Evolutionary conservation across 768 basidiomycete species (phyloP), one percentile per base, ranked within the genome.

Genomic region (Kwoniella europaea): DNA sequence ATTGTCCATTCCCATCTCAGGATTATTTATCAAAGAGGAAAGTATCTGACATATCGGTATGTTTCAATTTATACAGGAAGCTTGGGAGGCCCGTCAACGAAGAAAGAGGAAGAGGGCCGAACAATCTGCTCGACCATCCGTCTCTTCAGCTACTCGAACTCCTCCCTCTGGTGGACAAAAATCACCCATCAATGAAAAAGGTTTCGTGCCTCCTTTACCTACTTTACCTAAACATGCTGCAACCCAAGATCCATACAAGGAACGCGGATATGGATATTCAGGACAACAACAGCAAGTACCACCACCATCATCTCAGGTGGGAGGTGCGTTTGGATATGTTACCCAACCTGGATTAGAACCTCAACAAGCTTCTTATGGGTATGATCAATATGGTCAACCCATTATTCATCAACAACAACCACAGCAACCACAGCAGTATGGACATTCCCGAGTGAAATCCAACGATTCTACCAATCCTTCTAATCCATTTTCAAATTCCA

Each of bases 161-260:
- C 68, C 42, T 58, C 42, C 10, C 12, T 57, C 63, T 16, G 65
- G 46, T 60, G 60, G 52, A 18, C 50, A 35, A 18, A 73, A 71
- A 66, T 59, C 72, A 42, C 69, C 66, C 18, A 52, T 73, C 53
- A 46, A 59, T 7, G 75, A 71, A 52, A 72, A 69, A 61, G 71
- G 68, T 20, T 60, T 61, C 35, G 59, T 79, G 12, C 78, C 78
- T 5, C 74, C 74, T 41, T 64, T 78, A 1, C 74, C 77, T 3
- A 60, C 59, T 3, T 53, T 75, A 16, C 64, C 71, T 16, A 70
- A 70, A 54, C 18, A 73, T 29, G 67, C 67, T 7, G 50, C 63
- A 7, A 43, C 56, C 22, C 67, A 68, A 18, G 60, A 68, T 24
- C 67, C 67, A 6, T 62, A 67, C 50, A 67, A 61, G 7, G 71